These are phyloP conservation scores for Aureobasidium namibiae DNA, from an alignment of 2,329 filamentous ascomycete species.

Conservation along the genomic window DNA sequence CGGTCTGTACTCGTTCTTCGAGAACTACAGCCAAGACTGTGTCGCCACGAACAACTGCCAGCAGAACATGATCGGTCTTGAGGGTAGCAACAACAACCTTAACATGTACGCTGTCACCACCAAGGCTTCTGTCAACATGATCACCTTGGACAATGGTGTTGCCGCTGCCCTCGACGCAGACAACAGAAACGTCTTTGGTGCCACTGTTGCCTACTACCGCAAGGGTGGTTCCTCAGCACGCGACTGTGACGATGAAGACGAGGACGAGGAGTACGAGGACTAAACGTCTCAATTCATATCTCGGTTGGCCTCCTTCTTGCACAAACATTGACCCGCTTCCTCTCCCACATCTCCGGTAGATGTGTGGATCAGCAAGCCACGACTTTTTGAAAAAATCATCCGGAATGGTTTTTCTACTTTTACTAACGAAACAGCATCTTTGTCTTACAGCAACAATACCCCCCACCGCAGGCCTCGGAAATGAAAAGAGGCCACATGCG, in stretches of 20 bases:
- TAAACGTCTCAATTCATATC: neutral
- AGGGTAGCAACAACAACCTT: slow-evolving; percentile 33
- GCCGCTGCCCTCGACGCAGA: slow-evolving; percentile 32
- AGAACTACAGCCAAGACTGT: slow-evolving; percentile 47
- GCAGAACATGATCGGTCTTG: slow-evolving; percentile 40
- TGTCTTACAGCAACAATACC: neutral
- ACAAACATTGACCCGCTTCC: neutral
- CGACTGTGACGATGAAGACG: slow-evolving; percentile 6
- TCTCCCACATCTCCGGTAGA: neutral
- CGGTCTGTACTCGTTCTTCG: slow-evolving; percentile 53
- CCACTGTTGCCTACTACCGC: slow-evolving; percentile 31
- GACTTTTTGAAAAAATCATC: neutral
- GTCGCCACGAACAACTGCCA: slow-evolving; percentile 42
- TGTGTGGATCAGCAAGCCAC: neutral
- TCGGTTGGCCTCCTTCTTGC: neutral
- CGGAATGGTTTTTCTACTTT: slow-evolving; percentile 1
- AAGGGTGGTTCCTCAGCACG: neutral
- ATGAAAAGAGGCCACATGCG: neutral
- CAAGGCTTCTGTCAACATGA: slow-evolving; percentile 43
- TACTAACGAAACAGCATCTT: slow-evolving; percentile 10
- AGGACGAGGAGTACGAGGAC: neutral
- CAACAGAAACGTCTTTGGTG: slow-evolving; percentile 42
- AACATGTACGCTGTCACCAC: slow-evolving; percentile 40
- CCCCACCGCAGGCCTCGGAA: neutral
- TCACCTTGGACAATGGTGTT: slow-evolving; percentile 29